Evolutionary conservation across 1,284 basidiomycete genomes (phyloP), one percentile per base, ranked within the genome.

Genomic region (Neonothopanus nambi): DNA sequence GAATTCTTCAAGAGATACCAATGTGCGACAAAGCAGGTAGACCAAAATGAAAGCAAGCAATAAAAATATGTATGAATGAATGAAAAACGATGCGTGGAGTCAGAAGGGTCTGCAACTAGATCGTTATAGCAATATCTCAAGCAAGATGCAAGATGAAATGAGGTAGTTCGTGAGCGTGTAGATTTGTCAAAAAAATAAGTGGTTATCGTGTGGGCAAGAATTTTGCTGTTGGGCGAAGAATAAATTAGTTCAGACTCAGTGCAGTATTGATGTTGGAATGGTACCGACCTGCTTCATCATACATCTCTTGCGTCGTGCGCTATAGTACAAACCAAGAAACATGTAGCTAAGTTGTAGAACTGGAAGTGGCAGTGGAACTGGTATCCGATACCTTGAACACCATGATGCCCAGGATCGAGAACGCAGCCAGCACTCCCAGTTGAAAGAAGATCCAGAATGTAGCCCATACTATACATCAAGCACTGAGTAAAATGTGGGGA

Each of bases 371-470:
- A 41, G 44, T 44, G 41, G 39, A 40, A 28, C 36, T 38, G 15
- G 48, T 42, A 30, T 39, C 18, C 23, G 41, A 43, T 62, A 82
- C 84, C 74, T 85, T 92, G 78, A 92, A 91, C n/a, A 78, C 78
- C 52, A 75, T 78, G 35, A 92, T 80, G 15, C 89, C 89, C 23
- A 90, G 67, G 43, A 92, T 71, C 12, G 85, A 72, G 66, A 91
- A 91, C 3, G 79, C 87, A 54, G 83, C 82, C 41, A 90, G 75
- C 17, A 82, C 78, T 4, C 75, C 80, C 24, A 88, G 61, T 61
- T 87, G 80, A 65, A 91, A 90, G 2, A 86, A 52, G 44, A 91
- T 80, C 89, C 90, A 92, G 35, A 88, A 66, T 3, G 78, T 69
- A 17, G 87, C 88, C 89, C 89, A 91, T 52, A 85, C 87, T 89